A percentile compares a stretch with the other conserved stretches of the same genome.
Conservation (phyloP, 2,329 filamentous ascomycete species). For the Coniochaeta sp. region DNA sequence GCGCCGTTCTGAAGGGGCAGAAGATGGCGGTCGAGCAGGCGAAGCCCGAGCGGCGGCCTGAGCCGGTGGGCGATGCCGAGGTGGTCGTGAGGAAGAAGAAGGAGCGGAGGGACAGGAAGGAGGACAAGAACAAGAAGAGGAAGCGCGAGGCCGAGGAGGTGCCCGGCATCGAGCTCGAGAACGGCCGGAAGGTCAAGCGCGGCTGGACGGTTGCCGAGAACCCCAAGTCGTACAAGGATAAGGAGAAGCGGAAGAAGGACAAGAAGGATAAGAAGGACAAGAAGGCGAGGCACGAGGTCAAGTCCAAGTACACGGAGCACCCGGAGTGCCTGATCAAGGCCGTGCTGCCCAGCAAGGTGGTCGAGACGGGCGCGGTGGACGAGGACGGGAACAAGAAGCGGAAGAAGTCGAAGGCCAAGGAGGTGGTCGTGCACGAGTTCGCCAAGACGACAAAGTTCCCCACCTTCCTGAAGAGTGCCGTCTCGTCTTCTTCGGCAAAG, state of each 20-base stretch:
- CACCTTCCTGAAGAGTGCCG: conserved; percentile 63
- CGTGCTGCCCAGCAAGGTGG: conserved; percentile 48
- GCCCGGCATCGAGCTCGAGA: conserved; percentile 63
- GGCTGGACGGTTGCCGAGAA: conserved; percentile 73
- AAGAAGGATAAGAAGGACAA: conserved; percentile 45
- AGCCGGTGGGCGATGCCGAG: conserved; percentile 11
- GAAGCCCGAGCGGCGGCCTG: conserved; percentile 49
- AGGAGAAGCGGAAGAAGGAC: conserved; percentile 33
- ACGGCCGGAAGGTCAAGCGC: conserved; percentile 73
- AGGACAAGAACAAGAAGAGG: conserved; percentile 27
- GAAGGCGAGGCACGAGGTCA: conserved; percentile 49
- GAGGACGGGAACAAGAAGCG: conserved; percentile 43
- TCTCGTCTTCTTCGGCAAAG: conserved; percentile 27
- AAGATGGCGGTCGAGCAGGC: conserved; percentile 85
- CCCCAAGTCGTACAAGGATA: conserved; percentile 35
- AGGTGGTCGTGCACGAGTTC: conserved; percentile 81
- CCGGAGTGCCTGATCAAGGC: conserved; percentile 83
- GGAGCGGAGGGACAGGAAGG: conserved; percentile 14
- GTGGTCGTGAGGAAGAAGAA: conserved; percentile 25
- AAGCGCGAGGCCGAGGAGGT: conserved; percentile 45
- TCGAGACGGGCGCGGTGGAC: conserved; percentile 22
- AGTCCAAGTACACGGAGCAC: conserved; percentile 74
- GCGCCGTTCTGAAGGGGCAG: conserved; percentile 71
- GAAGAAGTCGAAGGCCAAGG: conserved; percentile 23
- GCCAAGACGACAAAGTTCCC: conserved; percentile 76